A percentile compares a stretch with the other conserved stretches of the same genome.
These are phyloP conservation scores for Eutrema japonicum DNA, from an alignment of 345 rosid species.

Conservation along the genomic window DNA sequence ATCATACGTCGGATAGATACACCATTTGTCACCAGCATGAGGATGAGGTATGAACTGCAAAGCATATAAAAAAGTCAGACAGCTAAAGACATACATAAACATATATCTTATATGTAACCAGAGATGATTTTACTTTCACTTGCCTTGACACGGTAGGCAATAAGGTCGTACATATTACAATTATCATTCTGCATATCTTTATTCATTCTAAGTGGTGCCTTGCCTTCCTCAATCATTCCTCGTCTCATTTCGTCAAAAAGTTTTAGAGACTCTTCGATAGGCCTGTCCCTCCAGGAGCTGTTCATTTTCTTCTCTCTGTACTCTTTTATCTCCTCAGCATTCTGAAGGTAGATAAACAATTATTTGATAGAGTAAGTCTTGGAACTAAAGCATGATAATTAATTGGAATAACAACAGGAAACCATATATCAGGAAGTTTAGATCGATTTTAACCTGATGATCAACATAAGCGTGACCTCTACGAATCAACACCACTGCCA, in stretches of 20 bases:
- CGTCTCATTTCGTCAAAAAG: slow-evolving; percentile 84
- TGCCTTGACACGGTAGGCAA: slow-evolving; percentile 96
- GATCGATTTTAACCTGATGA: slow-evolving; percentile 69
- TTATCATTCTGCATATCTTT: slow-evolving; percentile 98
- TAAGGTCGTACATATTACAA: slow-evolving; percentile 93
- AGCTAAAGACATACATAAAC: not conserved
- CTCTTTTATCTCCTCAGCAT: slow-evolving; percentile 83
- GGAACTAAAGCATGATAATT: not conserved
- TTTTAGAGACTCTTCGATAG: slow-evolving; percentile 76
- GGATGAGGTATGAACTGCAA: slow-evolving; percentile 86
- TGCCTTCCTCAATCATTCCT: slow-evolving; percentile 86
- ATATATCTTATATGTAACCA: not conserved
- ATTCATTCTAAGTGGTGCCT: slow-evolving; percentile 95
- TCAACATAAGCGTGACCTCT: slow-evolving; percentile 96
- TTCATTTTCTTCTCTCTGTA: slow-evolving; percentile 89
- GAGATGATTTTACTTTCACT: slow-evolving; percentile 43
- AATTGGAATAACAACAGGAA: not conserved
- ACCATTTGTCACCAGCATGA: slow-evolving; percentile 97
- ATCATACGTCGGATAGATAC: slow-evolving; percentile 54
- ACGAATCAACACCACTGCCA: slow-evolving; percentile 83
- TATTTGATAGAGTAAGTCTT: not conserved
- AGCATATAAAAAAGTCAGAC: slow-evolving; percentile 28
- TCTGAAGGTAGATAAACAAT: slow-evolving; percentile 48
- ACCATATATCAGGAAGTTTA: slow-evolving; percentile 1
- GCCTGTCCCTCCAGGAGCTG: slow-evolving; percentile 97